Evolutionary conservation across 768 basidiomycete genomes (phyloP).

Genomic region (Boletus rubescentipes): DNA sequence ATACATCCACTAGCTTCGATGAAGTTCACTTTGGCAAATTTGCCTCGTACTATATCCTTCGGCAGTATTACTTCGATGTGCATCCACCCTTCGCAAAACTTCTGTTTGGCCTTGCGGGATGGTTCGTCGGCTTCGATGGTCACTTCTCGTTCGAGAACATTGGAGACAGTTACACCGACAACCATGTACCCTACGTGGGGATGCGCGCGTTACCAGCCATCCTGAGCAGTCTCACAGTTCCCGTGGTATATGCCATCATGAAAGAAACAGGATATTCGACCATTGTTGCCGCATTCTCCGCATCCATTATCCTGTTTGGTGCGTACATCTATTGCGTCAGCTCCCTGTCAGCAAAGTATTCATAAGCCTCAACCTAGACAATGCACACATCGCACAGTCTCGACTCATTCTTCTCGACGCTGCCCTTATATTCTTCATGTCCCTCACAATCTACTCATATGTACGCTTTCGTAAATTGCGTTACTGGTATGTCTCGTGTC

Average conservation of each 20-base stretch:
- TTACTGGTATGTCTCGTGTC: conserved; percentile 57
- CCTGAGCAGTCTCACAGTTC: conserved; percentile 85
- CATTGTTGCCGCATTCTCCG: conserved; percentile 87
- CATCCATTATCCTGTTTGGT: conserved; percentile 86
- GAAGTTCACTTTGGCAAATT: conserved; percentile 99
- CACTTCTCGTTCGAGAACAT: conserved; percentile 93
- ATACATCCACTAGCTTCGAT: conserved; percentile 65
- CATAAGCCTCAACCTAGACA: conserved; percentile 56
- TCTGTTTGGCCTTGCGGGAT: conserved; percentile 89
- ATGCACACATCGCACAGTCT: conserved; percentile 94
- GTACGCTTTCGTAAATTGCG: conserved; percentile 93
- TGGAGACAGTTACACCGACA: conserved; percentile 85
- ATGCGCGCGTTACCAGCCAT: conserved; percentile 92
- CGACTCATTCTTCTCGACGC: conserved; percentile 96
- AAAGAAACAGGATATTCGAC: conserved; percentile 97
- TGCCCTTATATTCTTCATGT: conserved; percentile 92
- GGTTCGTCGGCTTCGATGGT: conserved; percentile 96
- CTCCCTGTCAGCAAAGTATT: neutral
- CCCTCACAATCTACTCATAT: conserved; percentile 90
- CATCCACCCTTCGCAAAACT: conserved; percentile 98
- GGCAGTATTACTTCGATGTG: conserved; percentile 99
- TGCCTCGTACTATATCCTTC: conserved; percentile 86
- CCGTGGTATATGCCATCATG: conserved; percentile 95
- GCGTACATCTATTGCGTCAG: conserved; percentile 28
- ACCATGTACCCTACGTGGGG: conserved; percentile 91